Evolutionary conservation across 495 filamentous ascomycete genomes (phyloP), one percentile per base, ranked within the genome.

Genomic region (Podospora fimiseda): DNA sequence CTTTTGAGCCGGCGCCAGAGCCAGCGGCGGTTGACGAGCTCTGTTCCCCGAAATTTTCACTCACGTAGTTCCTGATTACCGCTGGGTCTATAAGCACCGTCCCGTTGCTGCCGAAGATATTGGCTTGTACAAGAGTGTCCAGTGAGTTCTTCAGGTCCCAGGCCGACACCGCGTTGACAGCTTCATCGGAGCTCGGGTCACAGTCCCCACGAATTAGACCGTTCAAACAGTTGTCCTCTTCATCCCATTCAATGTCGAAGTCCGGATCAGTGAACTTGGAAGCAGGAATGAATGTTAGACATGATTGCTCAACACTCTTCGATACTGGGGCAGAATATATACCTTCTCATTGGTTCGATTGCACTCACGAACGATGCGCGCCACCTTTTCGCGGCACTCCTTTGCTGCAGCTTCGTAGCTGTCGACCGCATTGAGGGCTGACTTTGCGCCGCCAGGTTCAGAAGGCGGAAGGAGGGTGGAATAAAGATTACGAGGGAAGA

Each of bases 251-350:
- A 51, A 90, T 80, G 60, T 91, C 84, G 59, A 90, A 90, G 64
- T 88, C 81, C 8, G 81, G 78, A 67, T 91, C 87, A 2, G 83
- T 80, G 57, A 88, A 91, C 60, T n/a, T n/a, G n/a, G n/a, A n/a
- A n/a, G n/a, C n/a, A n/a, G n/a, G n/a, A n/a, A n/a, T n/a, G n/a
- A n/a, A n/a, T n/a, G n/a, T n/a, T n/a, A n/a, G n/a, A n/a, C n/a
- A n/a, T n/a, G n/a, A n/a, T n/a, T n/a, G n/a, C n/a, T n/a, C n/a
- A n/a, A n/a, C n/a, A n/a, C n/a, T n/a, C n/a, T n/a, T n/a, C n/a
- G n/a, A n/a, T n/a, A n/a, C n/a, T n/a, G n/a, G n/a, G n/a, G n/a
- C n/a, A n/a, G n/a, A n/a, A n/a, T n/a, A n/a, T n/a, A n/a, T n/a
- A n/a, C n/a, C n/a, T 88, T 90, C 64, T 86, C 81, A 58, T 91